Base-by-base conservation (phyloP, 2,329 filamentous ascomycete genomes). In the Sporothrix schenckii region DNA sequence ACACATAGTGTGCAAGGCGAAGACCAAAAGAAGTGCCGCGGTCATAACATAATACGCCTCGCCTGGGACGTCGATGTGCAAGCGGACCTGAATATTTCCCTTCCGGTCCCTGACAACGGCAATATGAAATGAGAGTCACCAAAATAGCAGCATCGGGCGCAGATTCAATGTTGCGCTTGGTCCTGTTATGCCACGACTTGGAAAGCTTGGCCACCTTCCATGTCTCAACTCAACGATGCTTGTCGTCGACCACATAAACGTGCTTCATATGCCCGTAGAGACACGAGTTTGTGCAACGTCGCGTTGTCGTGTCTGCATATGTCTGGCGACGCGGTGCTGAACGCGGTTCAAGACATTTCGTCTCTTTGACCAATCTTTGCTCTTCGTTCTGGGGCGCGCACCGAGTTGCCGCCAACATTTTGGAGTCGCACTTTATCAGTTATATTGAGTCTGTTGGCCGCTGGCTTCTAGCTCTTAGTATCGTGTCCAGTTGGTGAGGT, bases 111-210 rank as follows among this genome's bases (percentile, higher is more conserved):
- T 34, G 34, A 34, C 34, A 5, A 34, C 34, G 34, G 3, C 30
- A 34, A 34, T 1, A 13, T 19, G 13, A 49, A 13, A 49, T 49
- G 14, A 49, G 3, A 19, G 14, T 3, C 13, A 27, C 56, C 56
- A 41, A 60, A 60, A 60, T 60, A 60, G 56, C 52, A 54, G 52
- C 30, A 41, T 60, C 56, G 56, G 56, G 54, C 54, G 30, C 27
- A 58, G 54, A 41, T 41, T 10, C 30, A 34, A 58, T 39, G 54
- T 24, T 21, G 21, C 30, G 7, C 21, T 21, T 16, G 54, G 10
- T 34, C 27, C 54, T 58, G 27, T 30, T 30, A 0, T 30, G 27
- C 27, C 27, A 30, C 4, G 27, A 30, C 27, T 24, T 24, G 24
- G 24, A 24, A 24, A 24, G 24, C 24, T 24, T 2, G 24, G 24